These are phyloP conservation scores for Schizonepeta tenuifolia DNA, from an alignment of 257 asterid genomes.

Conservation along the genomic window DNA sequence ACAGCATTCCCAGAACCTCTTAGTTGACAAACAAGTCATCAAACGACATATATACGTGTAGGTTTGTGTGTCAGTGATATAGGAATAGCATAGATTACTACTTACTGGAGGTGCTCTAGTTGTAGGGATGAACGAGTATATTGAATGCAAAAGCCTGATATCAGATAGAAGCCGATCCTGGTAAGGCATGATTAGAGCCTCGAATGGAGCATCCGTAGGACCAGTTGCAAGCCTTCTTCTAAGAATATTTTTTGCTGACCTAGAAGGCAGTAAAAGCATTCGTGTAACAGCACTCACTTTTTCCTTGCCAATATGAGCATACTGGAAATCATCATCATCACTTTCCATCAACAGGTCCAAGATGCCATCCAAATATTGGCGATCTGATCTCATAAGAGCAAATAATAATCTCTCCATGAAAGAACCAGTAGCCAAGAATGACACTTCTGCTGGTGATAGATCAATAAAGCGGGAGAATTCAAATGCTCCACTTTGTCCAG, in stretches of 20 bases:
- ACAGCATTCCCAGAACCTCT: constrained; percentile 31
- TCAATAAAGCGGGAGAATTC: constrained; percentile 83
- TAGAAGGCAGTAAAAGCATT: constrained; percentile 77
- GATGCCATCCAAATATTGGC: constrained; percentile 58
- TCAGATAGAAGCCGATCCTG: constrained; percentile 78
- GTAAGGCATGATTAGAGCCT: constrained; percentile 72
- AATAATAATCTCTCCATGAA: constrained; percentile 80
- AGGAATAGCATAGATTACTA: constrained; percentile 20
- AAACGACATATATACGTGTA: not conserved
- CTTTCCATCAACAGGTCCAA: constrained; percentile 63
- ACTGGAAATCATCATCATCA: constrained; percentile 49
- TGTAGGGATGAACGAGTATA: constrained; percentile 88
- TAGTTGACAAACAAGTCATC: constrained; percentile 33
- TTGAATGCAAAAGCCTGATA: constrained; percentile 77
- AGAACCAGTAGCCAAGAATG: constrained; percentile 74
- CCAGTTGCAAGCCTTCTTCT: constrained; percentile 69
- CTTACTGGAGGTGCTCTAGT: constrained; percentile 98
- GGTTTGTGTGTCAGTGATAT: not conserved
- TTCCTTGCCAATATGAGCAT: constrained; percentile 63
- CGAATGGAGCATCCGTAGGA: constrained; percentile 75
- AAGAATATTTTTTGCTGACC: constrained; percentile 51
- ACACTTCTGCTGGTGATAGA: constrained; percentile 77
- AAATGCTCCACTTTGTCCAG: constrained; percentile 63
- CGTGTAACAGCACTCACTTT: constrained; percentile 84
- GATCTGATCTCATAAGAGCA: constrained; percentile 59